Evolutionary conservation across 768 basidiomycete genomes (phyloP).

Genomic region (Hygrophorus pudorinus): DNA sequence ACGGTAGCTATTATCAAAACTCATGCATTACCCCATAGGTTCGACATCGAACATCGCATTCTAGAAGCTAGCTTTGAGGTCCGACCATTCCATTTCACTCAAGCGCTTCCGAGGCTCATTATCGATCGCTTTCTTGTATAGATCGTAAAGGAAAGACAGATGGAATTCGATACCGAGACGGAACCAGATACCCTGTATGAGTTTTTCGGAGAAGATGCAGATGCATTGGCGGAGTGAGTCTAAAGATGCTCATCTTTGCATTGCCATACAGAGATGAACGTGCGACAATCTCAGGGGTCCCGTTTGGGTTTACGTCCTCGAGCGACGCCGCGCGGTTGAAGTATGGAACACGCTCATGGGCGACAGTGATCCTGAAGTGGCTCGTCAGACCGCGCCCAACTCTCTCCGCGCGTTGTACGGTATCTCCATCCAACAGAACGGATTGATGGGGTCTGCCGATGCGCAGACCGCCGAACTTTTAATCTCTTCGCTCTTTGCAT

Average conservation of each 20-base stretch:
- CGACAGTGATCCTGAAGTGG: conserved; percentile 46
- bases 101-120: conserved; percentile 3
- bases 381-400: conserved; percentile 43
- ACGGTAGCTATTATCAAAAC: conserved; percentile 82
- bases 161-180: conserved; percentile 79
- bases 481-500: conserved; percentile 69
- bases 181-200: conserved; percentile 74
- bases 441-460: conserved; percentile 64
- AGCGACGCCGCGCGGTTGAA: conserved; percentile 71
- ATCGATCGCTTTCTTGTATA: conserved; percentile 21
- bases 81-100: conserved; percentile 13
- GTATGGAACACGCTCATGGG: conserved; percentile 76
- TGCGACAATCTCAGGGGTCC: conserved; percentile 44
- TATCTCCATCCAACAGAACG: conserved; percentile 43
- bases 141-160: conserved; percentile 84
- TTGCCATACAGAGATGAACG: neutral
- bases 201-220: conserved; percentile 70
- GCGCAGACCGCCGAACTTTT: conserved; percentile 64
- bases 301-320: conserved; percentile 89
- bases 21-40: conserved; percentile 61
- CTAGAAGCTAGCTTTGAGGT: conserved; percentile 80
- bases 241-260: conserved; percentile 2
- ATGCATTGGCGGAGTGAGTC: conserved; percentile 68
- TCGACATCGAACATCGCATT: conserved; percentile 74
- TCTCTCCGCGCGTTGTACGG: conserved; percentile 70